phyloP scores from a whole-genome alignment of 2,329 filamentous ascomycete genomes.

The Monilinia polystroma region DNA sequence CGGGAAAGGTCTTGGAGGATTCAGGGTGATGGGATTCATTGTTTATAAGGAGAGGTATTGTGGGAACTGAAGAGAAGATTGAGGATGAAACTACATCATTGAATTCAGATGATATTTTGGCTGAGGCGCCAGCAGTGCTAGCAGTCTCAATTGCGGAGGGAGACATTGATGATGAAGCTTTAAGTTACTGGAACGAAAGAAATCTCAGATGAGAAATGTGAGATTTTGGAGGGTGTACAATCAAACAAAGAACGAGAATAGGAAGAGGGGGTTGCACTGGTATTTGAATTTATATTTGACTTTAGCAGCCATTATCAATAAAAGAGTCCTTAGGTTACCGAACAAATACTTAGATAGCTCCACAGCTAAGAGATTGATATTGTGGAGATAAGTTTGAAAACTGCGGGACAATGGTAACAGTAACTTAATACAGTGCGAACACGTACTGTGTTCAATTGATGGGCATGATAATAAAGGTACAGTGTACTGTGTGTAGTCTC shows the following conservation, averaged over 20 bases:
- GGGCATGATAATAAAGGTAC: no score
- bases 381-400: not conserved
- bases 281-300: no score
- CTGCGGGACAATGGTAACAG: no score
- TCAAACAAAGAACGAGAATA: not conserved
- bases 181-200: not conserved
- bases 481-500: no score
- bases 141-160: not conserved
- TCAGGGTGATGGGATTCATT: conserved; percentile 44
- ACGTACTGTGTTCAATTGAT: no score
- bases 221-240: no score
- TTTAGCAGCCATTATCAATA: not conserved
- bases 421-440: no score
- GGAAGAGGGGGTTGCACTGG: not conserved
- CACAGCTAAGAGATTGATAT: not conserved
- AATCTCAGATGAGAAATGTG: not conserved
- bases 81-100: conserved; percentile 1
- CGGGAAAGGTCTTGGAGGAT: conserved; percentile 51
- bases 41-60: conserved; percentile 47
- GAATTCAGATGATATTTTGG: not conserved
- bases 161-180: not conserved
- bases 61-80: conserved; percentile 20
- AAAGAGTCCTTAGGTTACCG: not conserved
- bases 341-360: not conserved
- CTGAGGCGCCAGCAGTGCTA: not conserved